Conservation (phyloP, 202 grass and related monocot species). For the Elaeis oleifera region DNA sequence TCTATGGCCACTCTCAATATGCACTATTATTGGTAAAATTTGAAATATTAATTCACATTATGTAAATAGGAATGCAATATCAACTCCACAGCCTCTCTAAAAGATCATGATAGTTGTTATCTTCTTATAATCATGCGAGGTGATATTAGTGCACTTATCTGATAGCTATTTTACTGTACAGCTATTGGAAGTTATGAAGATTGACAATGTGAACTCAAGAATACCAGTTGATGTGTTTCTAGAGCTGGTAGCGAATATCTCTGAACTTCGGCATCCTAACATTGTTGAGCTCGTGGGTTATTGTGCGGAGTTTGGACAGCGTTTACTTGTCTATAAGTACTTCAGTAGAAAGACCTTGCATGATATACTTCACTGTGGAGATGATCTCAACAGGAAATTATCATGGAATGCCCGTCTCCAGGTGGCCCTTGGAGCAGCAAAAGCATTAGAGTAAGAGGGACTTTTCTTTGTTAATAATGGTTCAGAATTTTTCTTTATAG, state of each 20-base stretch:
- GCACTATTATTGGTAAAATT: too few relatives aligned
- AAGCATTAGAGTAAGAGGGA: constrained; percentile 77
- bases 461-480: too few relatives aligned
- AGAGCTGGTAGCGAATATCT: constrained; percentile 58
- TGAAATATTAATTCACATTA: too few relatives aligned
- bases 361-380: constrained; percentile 57
- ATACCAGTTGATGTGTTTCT: constrained; percentile 67
- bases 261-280: constrained; percentile 68
- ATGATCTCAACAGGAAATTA: constrained; percentile 31
- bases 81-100: too few relatives aligned
- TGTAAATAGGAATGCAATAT: too few relatives aligned
- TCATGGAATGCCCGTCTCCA: constrained; percentile 67
- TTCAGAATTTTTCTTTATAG: too few relatives aligned
- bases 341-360: constrained; percentile 74
- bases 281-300: constrained; percentile 89
- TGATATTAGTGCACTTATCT: constrained; percentile 6
- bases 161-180: constrained; percentile 19
- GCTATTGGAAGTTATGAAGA: constrained; percentile 44
- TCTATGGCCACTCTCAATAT: too few relatives aligned
- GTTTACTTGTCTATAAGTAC: constrained; percentile 78
- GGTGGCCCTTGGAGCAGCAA: constrained; percentile 59
- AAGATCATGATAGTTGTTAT: not conserved
- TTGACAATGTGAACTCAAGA: constrained; percentile 40
- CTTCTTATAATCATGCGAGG: not conserved
- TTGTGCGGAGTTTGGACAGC: constrained; percentile 74